These are phyloP conservation scores for Hysterangium stoloniferum DNA, from an alignment of 768 basidiomycete genomes.

Conservation along the genomic window DNA sequence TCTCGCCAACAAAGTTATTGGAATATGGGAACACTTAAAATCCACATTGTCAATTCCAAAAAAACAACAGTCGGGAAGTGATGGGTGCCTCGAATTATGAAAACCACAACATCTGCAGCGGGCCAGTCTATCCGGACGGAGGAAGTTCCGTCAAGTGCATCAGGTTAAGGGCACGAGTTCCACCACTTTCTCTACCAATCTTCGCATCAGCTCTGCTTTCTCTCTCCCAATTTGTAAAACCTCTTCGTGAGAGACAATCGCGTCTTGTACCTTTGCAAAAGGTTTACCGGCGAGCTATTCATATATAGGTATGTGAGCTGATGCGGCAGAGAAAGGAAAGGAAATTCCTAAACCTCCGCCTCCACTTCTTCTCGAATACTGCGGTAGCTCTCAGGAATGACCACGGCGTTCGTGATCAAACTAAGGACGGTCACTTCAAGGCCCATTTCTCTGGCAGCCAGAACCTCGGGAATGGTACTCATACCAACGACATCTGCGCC, in stretches of 20 bases:
- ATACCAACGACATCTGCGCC: slow-evolving; percentile 92
- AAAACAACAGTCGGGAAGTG: too few species aligned
- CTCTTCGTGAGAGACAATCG: slow-evolving; percentile 70
- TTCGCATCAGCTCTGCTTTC: slow-evolving; percentile 67
- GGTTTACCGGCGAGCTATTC: slow-evolving; percentile 54
- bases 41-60: too few species aligned
- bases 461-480: slow-evolving; percentile 88
- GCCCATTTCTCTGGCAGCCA: slow-evolving; percentile 70
- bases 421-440: slow-evolving; percentile 73
- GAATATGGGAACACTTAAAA: too few species aligned
- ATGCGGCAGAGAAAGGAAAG: background rate
- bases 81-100: too few species aligned
- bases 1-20: too few species aligned
- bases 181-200: slow-evolving; percentile 60
- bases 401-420: slow-evolving; percentile 80
- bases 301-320: background rate
- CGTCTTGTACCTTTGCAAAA: slow-evolving; percentile 31
- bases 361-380: slow-evolving; percentile 69
- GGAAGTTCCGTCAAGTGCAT: too few species aligned
- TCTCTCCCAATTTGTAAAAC: slow-evolving; percentile 57
- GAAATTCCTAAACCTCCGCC: slow-evolving; percentile 64
- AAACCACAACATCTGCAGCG: too few species aligned
- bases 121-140: too few species aligned
- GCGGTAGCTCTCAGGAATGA: slow-evolving; percentile 57
- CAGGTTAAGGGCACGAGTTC: slow-evolving; percentile 6